phyloP scores from a whole-genome alignment of 805 yeast species.

The Sungouiozyma intestinalis region DNA sequence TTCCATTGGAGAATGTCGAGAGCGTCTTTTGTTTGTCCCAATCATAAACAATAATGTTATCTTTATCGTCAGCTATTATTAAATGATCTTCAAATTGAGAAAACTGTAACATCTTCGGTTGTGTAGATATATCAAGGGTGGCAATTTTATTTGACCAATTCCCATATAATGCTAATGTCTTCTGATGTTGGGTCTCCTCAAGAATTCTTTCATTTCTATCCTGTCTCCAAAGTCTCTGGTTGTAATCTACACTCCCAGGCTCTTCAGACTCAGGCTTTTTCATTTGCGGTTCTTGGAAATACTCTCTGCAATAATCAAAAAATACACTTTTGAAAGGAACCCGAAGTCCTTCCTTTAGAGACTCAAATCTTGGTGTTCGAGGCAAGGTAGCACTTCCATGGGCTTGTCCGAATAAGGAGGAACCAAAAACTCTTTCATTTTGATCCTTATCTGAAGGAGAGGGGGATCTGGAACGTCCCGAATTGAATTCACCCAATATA shows the following conservation, averaged over 20 bases:
- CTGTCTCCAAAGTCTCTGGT: conserved; percentile 77
- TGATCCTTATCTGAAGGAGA: conserved; percentile 19
- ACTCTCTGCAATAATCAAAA: conserved; percentile 70
- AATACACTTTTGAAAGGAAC: conserved; percentile 53
- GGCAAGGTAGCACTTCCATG: conserved; percentile 43
- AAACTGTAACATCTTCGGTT: conserved; percentile 68
- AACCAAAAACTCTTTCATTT: conserved; percentile 14
- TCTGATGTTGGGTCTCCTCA: conserved; percentile 83
- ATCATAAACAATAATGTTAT: conserved; percentile 77
- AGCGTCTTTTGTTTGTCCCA: conserved; percentile 58
- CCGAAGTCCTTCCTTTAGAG: conserved; percentile 19
- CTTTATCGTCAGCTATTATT: conserved; percentile 73
- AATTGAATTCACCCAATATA: conserved; percentile 13
- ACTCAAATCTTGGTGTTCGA: conserved; percentile 43
- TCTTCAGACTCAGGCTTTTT: conserved; percentile 75
- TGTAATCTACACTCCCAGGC: conserved; percentile 82
- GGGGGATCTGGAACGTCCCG: conserved; percentile 5
- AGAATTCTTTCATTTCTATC: conserved; percentile 81
- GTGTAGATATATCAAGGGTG: conserved; percentile 60
- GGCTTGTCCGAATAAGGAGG: conserved; percentile 19
- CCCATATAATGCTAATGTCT: conserved; percentile 70
- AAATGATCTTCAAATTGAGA: conserved; percentile 85
- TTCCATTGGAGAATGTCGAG: conserved; percentile 68
- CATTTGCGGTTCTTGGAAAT: conserved; percentile 95
- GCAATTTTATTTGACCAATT: conserved; percentile 65